Conservation (phyloP, 306 rosid species). For the Cucurbita moschata region DNA sequence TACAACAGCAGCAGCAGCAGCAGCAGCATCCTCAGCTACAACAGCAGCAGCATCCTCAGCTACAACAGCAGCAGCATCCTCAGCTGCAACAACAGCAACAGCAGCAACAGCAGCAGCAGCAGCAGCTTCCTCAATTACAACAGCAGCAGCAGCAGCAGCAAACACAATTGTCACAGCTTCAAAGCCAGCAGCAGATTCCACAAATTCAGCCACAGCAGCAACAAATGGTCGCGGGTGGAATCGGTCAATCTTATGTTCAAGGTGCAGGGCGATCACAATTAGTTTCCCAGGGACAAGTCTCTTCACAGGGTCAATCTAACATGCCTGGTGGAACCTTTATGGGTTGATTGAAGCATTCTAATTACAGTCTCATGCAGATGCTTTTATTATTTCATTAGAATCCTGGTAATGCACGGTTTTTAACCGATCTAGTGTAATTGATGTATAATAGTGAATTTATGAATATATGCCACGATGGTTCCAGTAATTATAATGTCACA, state of each 20-base stretch:
- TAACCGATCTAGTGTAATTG: neutral
- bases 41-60: slow-evolving; percentile 9
- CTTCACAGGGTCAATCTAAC: slow-evolving; percentile 58
- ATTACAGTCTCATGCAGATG: neutral
- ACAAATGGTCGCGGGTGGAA: slow-evolving; percentile 70
- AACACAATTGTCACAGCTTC: slow-evolving; percentile 15
- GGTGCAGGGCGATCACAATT: slow-evolving; percentile 67
- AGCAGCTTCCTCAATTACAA: slow-evolving; percentile 5
- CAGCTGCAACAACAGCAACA: neutral
- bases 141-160: slow-evolving; percentile 34
- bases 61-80: slow-evolving; percentile 7
- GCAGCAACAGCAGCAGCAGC: slow-evolving; percentile 9
- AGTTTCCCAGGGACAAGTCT: slow-evolving; percentile 69
- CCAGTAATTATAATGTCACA: neutral
- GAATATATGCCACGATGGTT: neutral
- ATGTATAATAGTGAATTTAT: neutral
- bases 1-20: slow-evolving; percentile 23
- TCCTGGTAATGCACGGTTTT: neutral
- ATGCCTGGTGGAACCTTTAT: slow-evolving; percentile 74
- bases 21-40: slow-evolving; percentile 22
- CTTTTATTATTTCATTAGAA: neutral
- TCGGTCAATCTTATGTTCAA: slow-evolving; percentile 68
- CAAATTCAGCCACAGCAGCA: slow-evolving; percentile 80
- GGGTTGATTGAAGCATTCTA: slow-evolving; percentile 19
- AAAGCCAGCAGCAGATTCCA: slow-evolving; percentile 23